Base-by-base conservation (phyloP, 1,284 basidiomycete genomes). In the Trichosporon sp. region DNA sequence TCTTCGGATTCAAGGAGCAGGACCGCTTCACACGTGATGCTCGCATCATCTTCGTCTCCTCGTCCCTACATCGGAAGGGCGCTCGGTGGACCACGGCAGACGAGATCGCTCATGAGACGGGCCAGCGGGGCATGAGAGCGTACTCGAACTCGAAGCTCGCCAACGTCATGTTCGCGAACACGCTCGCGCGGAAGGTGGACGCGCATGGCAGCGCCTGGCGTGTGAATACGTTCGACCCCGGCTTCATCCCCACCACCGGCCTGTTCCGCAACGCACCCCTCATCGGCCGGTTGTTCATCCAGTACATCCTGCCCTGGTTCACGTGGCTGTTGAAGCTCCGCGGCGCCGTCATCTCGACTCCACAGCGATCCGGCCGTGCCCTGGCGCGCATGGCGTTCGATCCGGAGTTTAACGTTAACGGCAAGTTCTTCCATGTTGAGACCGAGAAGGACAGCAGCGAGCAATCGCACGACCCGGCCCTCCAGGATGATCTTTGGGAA, bases 401-500 rank as follows among this genome's bases (percentile, higher is more conserved):
- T 1, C 31, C 51, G 21, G 47, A 65, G 32, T 74, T 67, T 47
- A 63, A 25, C 7, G 62, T 62, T 32, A 72, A 34, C 7, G 75
- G 75, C 35, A 72, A 67, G 62, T 73, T 72, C 60, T 68, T 64
- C 62, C 64, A 56, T 29, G 63, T 72, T 27, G 38, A 60, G 6
- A 60, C 64, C 12, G 68, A 62, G 51, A 64, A 51, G 53, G 67
- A 67, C 38, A 66, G 67, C 8, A 73, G 72, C 58, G 66, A 69
- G 29, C 60, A 66, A 53, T 66, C 65, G 35, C 51, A 68, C 38
- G 68, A 72, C 32, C 42, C 25, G 34, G 62, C 51, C 12, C 23
- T 70, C 21, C 72, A 76, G 70, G 69, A 75, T 15, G 75, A 74
- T 42, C 63, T 73, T 12, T 75, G 72, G 73, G 68, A 72, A 18